phyloP scores from a whole-genome alignment of 805 yeast species.

The Nakazawaea ambrosiae region DNA sequence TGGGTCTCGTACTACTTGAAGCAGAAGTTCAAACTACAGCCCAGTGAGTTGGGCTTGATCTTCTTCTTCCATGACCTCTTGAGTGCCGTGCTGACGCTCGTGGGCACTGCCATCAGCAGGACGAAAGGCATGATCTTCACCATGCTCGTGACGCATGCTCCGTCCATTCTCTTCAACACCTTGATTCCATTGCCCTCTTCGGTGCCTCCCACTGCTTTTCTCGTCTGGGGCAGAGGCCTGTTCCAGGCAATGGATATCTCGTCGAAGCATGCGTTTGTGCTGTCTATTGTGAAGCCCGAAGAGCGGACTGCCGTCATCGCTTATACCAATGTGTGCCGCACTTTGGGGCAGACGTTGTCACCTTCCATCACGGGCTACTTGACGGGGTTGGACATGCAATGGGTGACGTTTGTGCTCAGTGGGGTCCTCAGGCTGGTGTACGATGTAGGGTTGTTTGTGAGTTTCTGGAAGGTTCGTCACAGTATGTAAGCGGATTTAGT shows the following conservation, averaged over 20 bases:
- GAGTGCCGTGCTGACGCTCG: constrained; percentile 31
- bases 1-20: constrained; percentile 41
- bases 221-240: constrained; percentile 28
- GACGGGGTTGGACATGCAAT: constrained; percentile 29
- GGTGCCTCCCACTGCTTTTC: constrained; percentile 23
- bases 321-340: constrained; percentile 36
- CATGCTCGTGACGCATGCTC: constrained; percentile 37
- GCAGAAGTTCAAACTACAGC: constrained; percentile 25
- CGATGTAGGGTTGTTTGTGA: constrained; percentile 30
- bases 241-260: constrained; percentile 43
- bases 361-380: constrained; percentile 35
- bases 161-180: constrained; percentile 32
- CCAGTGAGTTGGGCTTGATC: constrained; percentile 31
- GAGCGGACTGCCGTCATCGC: constrained; percentile 37
- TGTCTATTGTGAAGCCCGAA: constrained; percentile 30
- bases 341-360: constrained; percentile 33
- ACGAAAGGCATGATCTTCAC: constrained; percentile 36
- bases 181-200: constrained; percentile 32
- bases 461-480: constrained; percentile 19
- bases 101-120: constrained; percentile 36
- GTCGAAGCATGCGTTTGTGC: constrained; percentile 39
- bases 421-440: constrained; percentile 32
- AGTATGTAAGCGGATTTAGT: too few species aligned
- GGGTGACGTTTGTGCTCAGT: constrained; percentile 35
- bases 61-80: constrained; percentile 32